Evolutionary conservation across 2,329 filamentous ascomycete species (phyloP).

Genomic region (Plectosphaerella plurivora): DNA sequence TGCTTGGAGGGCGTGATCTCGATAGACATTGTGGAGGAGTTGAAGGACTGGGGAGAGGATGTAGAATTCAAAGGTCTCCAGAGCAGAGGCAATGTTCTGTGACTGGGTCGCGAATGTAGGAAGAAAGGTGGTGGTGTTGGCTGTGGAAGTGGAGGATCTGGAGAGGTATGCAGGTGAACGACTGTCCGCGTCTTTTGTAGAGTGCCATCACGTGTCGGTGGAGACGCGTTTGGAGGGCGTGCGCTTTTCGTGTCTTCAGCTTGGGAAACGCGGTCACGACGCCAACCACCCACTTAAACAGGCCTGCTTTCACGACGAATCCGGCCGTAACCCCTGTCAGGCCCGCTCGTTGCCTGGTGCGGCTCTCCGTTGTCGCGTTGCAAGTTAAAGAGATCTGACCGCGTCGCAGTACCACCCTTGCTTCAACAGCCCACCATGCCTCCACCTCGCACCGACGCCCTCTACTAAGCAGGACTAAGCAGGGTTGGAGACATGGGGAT

Average conservation of each 20-base stretch:
- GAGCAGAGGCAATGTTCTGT: slow-evolving; percentile 2
- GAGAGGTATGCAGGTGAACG: neutral
- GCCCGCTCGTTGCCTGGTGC: neutral
- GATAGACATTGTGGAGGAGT: slow-evolving; percentile 60
- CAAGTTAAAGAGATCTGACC: no score
- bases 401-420: no score
- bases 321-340: neutral
- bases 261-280: neutral
- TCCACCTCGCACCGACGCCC: no score
- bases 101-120: no score
- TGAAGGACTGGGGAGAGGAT: slow-evolving; percentile 2
- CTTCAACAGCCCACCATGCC: no score
- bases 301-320: no score
- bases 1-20: slow-evolving; percentile 62
- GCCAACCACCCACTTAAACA: neutral
- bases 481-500: no score
- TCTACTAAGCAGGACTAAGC: no score
- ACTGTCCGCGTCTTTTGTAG: slow-evolving; percentile 11
- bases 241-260: slow-evolving; percentile 8
- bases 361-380: neutral
- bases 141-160: neutral
- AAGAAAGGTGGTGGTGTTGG: slow-evolving; percentile 3
- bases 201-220: slow-evolving; percentile 7
- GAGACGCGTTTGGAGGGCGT: slow-evolving; percentile 10
- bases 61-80: neutral